phyloP scores from a whole-genome alignment of 371 early-diverging fungal genomes.

The Syncephalastrum racemosum region DNA sequence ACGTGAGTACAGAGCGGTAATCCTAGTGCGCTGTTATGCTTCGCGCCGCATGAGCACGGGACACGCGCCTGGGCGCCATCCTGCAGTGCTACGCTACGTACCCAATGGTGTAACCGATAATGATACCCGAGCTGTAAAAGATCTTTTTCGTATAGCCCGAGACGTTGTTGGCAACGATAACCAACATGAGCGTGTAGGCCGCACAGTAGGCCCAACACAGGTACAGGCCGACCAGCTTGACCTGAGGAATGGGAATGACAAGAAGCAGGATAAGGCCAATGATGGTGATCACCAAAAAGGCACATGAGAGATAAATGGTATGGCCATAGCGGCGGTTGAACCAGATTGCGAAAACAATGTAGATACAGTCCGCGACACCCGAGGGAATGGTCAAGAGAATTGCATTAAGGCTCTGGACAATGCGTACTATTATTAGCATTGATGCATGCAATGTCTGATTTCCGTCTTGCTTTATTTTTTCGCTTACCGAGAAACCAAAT shows the following conservation, averaged over 20 bases:
- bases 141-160: slow-evolving; percentile 34
- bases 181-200: slow-evolving; percentile 22
- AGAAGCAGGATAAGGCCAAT: slow-evolving; percentile 37
- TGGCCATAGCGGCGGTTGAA: slow-evolving; percentile 34
- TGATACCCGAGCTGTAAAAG: slow-evolving; percentile 20
- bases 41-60: too few relatives aligned
- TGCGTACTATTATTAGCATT: not conserved
- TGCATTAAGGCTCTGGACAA: slow-evolving; percentile 26
- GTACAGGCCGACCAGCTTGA: slow-evolving; percentile 35
- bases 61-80: too few relatives aligned
- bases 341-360: slow-evolving; percentile 34
- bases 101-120: slow-evolving; percentile 26
- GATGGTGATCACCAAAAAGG: slow-evolving; percentile 22
- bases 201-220: slow-evolving; percentile 33
- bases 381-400: slow-evolving; percentile 41
- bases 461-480: not conserved
- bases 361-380: slow-evolving; percentile 31
- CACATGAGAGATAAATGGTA: slow-evolving; percentile 28
- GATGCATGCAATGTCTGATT: not conserved
- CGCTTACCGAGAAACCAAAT: slow-evolving; percentile 40
- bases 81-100: slow-evolving; percentile 8
- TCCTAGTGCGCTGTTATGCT: too few relatives aligned
- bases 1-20: not conserved
- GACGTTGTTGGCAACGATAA: slow-evolving; percentile 25
- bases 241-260: slow-evolving; percentile 36